Conservation (phyloP, 306 rosid genomes). For the Sechiopsis laciniata region DNA sequence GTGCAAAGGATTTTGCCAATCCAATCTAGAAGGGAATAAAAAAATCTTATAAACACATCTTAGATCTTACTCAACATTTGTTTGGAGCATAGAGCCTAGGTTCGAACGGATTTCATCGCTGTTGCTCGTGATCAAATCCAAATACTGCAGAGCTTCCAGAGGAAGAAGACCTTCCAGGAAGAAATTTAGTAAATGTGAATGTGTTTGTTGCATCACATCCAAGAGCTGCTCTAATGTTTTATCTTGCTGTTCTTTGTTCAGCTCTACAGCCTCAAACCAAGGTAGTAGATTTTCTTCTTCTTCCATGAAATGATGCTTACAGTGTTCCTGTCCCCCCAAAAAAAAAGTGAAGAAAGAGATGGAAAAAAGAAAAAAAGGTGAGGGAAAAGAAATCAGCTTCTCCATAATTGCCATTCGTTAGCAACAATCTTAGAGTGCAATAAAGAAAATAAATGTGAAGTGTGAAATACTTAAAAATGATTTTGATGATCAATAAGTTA, state of each 20-base stretch:
- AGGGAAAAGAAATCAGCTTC: no score
- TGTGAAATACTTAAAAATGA: no score
- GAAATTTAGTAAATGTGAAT: conserved; percentile 53
- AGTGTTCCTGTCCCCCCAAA: conserved; percentile 38
- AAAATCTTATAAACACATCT: neutral
- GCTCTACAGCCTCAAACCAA: conserved; percentile 70
- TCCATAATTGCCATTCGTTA: no score
- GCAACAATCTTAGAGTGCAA: neutral
- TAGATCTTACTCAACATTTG: neutral
- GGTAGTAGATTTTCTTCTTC: conserved; percentile 71
- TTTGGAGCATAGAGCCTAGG: neutral
- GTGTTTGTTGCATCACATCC: conserved; percentile 75
- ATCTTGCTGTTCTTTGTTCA: conserved; percentile 50
- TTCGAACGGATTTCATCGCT: neutral
- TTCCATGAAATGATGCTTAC: conserved; percentile 61
- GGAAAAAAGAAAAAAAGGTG: neutral
- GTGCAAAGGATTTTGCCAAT: neutral
- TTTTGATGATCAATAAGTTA: neutral
- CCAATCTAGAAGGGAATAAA: neutral
- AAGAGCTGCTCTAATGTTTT: conserved; percentile 50
- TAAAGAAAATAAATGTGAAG: conserved; percentile 5
- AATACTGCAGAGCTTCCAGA: conserved; percentile 65
- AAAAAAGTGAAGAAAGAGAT: neutral
- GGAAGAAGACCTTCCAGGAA: conserved; percentile 70
- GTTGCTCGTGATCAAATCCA: conserved; percentile 47